Evolutionary conservation across 73 alveolate genomes (phyloP).

Genomic region (Blepharisma stoltei): DNA sequence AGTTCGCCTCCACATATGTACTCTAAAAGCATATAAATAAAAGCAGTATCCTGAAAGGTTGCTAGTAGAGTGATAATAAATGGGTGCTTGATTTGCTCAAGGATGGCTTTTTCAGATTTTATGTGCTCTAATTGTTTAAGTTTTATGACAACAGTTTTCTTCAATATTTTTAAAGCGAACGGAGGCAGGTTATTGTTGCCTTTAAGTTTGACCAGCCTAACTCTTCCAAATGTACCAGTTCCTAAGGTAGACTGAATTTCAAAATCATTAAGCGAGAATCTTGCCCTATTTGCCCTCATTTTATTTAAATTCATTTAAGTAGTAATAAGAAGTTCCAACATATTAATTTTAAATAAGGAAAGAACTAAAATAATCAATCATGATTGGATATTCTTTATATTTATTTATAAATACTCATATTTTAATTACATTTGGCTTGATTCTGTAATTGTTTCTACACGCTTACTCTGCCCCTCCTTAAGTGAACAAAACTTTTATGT

Average conservation of each 20-base stretch:
- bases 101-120: slow-evolving; percentile 56
- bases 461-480: no score
- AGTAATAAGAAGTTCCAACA: no score
- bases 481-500: no score
- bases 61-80: slow-evolving; percentile 41
- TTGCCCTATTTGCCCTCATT: neutral
- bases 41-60: slow-evolving; percentile 68
- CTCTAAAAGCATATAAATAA: slow-evolving; percentile 81
- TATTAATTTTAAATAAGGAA: no score
- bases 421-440: no score
- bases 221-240: slow-evolving; percentile 81
- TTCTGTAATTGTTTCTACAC: no score
- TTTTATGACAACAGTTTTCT: slow-evolving; percentile 72
- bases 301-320: neutral
- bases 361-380: no score
- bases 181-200: slow-evolving; percentile 43
- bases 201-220: slow-evolving; percentile 59
- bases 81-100: slow-evolving; percentile 66
- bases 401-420: no score
- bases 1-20: slow-evolving; percentile 88
- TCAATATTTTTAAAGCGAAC: slow-evolving; percentile 76
- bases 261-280: slow-evolving; percentile 46
- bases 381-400: no score
- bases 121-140: slow-evolving; percentile 78
- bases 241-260: slow-evolving; percentile 73